Base-by-base conservation (phyloP, 164 flowering plant genomes). In the Litsea cubeba region DNA sequence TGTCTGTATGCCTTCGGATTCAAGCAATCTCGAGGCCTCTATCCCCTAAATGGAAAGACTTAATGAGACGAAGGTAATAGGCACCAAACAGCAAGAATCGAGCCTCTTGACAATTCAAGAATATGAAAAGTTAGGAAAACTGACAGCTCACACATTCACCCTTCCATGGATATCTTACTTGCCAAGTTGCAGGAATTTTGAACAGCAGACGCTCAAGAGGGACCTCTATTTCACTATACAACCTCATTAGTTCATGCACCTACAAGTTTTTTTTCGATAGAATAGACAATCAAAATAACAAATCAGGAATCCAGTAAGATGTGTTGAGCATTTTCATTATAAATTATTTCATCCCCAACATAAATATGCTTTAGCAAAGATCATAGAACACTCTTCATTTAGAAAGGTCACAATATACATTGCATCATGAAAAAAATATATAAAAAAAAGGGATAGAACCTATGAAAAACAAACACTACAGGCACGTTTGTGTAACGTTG, bases 111-210 rank as follows among this genome's bases (percentile, higher is more conserved):
- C 46, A 1, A 40, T 40, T 40, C 18, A 73, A 14, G 35, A 5
- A 6, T 30, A 63, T 22, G 66, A 69, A 60, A 69, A 74, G 25
- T 62, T 40, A 17, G 76, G 67, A 23, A 40, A 54, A 5, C 60
- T 14, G 60, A 54, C 20, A 14, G 60, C n/a, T 20, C 60, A 22
- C 18, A 60, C 49, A 24, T 32, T 26, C 46, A 50, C 66, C 58
- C 65, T 40, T 51, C 15, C 51, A 62, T 49, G 58, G 87, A 87
- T 1, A 40, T 40, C 22, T 85, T 71, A 95, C 99, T 81, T 94
- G 99, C 99, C 98, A 96, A 65, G 98, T 94, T 74, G 99, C 84
- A 77, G 99, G 98, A 83, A 96, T 94, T 83, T 96, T 94, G 76
- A 92, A 96, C 81, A 96, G 77, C 76, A 96, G 72, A 49, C 95